A percentile compares a stretch with the other conserved stretches of the same genome.
Conservation (phyloP, 2,329 filamentous ascomycete species). For the Alternaria postmessia region DNA sequence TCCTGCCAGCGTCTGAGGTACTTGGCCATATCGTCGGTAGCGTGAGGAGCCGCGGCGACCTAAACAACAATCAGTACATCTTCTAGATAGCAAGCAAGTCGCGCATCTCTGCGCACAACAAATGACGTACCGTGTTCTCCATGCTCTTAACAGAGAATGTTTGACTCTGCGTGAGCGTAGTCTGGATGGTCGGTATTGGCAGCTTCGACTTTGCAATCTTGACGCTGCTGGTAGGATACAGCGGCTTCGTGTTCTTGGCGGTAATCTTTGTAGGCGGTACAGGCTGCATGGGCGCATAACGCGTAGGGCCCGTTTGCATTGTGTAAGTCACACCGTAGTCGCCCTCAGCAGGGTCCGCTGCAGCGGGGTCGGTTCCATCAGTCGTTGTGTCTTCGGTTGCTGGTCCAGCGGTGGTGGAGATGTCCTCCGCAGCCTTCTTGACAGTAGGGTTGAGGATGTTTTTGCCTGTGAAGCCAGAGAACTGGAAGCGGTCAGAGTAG, state of each 20-base stretch:
- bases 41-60: conserved; percentile 63
- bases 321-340: conserved; percentile 59
- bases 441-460: conserved; percentile 62
- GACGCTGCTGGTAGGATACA: conserved; percentile 65
- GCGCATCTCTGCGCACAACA: background rate
- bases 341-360: conserved; percentile 26
- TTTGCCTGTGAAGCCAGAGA: conserved; percentile 70
- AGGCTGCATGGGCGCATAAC: conserved; percentile 69
- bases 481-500: conserved; percentile 70
- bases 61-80: conserved; percentile 43
- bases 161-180: conserved; percentile 61
- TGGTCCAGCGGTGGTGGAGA: conserved; percentile 42
- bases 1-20: conserved; percentile 68
- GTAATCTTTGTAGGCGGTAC: conserved; percentile 68
- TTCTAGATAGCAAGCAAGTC: background rate
- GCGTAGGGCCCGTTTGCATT: conserved; percentile 64
- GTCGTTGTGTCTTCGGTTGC: conserved; percentile 31
- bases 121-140: conserved; percentile 65
- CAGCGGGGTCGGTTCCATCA: conserved; percentile 31
- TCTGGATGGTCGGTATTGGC: conserved; percentile 54
- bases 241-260: conserved; percentile 57
- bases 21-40: conserved; percentile 63
- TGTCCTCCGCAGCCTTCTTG: conserved; percentile 47
- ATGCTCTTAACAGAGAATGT: conserved; percentile 62
- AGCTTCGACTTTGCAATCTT: conserved; percentile 61